Conservation (phyloP, 768 basidiomycete genomes). For the Mycena leptocephala region DNA sequence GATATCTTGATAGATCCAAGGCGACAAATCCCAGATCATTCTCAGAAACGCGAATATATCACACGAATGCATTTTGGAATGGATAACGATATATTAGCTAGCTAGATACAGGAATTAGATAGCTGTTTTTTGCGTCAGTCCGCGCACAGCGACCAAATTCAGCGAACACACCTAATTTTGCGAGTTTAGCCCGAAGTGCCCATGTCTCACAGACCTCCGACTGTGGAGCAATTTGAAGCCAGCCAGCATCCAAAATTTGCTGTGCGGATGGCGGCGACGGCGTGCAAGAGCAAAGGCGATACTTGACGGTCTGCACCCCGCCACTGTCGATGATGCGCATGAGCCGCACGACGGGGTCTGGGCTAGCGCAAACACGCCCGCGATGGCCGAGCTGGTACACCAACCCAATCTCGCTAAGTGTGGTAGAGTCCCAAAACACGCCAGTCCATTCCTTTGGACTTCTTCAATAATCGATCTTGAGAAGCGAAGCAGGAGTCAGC, state of each 20-base stretch:
- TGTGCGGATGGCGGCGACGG: background rate
- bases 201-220: background rate
- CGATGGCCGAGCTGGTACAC: background rate
- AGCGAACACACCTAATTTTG: background rate
- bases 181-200: background rate
- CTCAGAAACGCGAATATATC: too few relatives aligned
- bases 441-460: background rate
- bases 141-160: too few relatives aligned
- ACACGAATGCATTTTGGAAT: too few relatives aligned
- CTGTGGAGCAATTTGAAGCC: background rate
- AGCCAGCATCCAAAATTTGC: background rate
- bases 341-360: background rate
- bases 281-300: background rate
- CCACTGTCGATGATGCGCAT: background rate
- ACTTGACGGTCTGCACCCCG: background rate
- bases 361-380: background rate
- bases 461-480: background rate
- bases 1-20: too few relatives aligned
- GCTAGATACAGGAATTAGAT: too few relatives aligned
- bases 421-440: background rate
- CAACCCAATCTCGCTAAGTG: background rate
- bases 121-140: too few relatives aligned
- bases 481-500: background rate
- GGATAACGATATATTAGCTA: too few relatives aligned
- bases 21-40: too few relatives aligned